Percentiles rank a stretch among this genome's conserved stretches.
Conservation (phyloP, 2,329 filamentous ascomycete genomes). For the Phymatotrichopsis omnivora region DNA sequence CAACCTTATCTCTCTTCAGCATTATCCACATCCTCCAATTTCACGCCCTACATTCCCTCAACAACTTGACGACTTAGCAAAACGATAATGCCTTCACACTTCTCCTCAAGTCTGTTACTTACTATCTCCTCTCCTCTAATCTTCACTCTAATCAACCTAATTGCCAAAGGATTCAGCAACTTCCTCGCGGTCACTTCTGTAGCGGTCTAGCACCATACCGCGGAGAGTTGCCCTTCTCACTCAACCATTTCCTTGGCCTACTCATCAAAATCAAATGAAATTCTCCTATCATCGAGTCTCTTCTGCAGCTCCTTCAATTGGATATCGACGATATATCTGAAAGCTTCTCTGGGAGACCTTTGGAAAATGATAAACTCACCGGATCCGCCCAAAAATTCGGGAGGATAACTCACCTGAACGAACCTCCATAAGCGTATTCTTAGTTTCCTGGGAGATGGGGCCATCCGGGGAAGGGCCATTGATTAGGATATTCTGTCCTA, state of each 20-base stretch:
- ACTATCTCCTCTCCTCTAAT: constrained; percentile 66
- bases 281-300: constrained; percentile 75
- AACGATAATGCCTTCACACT: constrained; percentile 50
- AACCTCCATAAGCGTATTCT: constrained; percentile 82
- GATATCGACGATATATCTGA: constrained; percentile 90
- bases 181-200: constrained; percentile 78
- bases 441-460: constrained; percentile 62
- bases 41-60: no score
- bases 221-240: constrained; percentile 80
- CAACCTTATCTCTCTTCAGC: no score
- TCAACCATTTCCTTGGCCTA: constrained; percentile 74
- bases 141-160: constrained; percentile 81
- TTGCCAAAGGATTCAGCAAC: constrained; percentile 78
- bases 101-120: constrained; percentile 56
- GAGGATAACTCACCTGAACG: constrained; percentile 63
- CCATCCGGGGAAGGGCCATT: constrained; percentile 54
- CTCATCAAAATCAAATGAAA: constrained; percentile 59
- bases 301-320: constrained; percentile 72
- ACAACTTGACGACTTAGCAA: constrained; percentile 6
- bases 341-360: constrained; percentile 63
- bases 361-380: constrained; percentile 97
- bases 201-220: constrained; percentile 83
- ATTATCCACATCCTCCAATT: no score
- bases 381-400: constrained; percentile 92
- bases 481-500: constrained; percentile 85